These are phyloP conservation scores for Salvia miltiorrhiza DNA, from an alignment of 257 asterid species.

Conservation along the genomic window DNA sequence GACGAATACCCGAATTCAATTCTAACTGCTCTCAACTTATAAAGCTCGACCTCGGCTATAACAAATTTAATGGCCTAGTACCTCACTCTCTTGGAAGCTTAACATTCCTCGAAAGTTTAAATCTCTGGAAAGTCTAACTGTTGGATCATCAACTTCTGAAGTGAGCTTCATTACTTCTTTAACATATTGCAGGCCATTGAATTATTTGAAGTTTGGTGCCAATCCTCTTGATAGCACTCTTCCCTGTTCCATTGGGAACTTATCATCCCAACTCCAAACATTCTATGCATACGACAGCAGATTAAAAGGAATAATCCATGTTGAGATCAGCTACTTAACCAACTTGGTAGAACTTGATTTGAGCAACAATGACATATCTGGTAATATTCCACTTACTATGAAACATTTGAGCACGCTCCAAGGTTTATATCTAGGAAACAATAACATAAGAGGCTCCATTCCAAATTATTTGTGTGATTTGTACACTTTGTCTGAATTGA, in stretches of 20 bases:
- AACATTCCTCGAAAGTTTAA: conserved; percentile 6
- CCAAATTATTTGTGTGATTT: not conserved
- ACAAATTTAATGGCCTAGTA: not conserved
- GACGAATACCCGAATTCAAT: conserved; percentile 25
- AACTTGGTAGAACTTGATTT: not conserved
- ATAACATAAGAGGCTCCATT: conserved; percentile 10
- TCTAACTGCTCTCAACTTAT: conserved; percentile 29
- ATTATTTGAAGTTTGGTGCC: not conserved
- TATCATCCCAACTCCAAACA: too few relatives aligned
- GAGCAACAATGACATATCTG: too few relatives aligned
- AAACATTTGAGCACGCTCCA: conserved; percentile 16
- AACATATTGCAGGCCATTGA: too few relatives aligned
- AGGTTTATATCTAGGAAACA: not conserved
- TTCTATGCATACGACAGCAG: not conserved
- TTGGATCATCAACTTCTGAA: conserved; percentile 1
- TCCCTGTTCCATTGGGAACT: too few relatives aligned
- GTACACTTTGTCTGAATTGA: not conserved
- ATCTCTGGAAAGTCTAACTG: conserved; percentile 14
- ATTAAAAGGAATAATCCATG: not conserved
- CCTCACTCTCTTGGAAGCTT: conserved; percentile 29
- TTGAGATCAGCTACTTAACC: too few relatives aligned
- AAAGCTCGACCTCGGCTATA: not conserved
- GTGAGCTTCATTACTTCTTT: conserved; percentile 24
- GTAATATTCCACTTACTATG: too few relatives aligned
- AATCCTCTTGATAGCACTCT: too few relatives aligned